A percentile compares a stretch with the other conserved stretches of the same genome.
phyloP scores from a whole-genome alignment of 495 filamentous ascomycete species.

The Podospora comata region DNA sequence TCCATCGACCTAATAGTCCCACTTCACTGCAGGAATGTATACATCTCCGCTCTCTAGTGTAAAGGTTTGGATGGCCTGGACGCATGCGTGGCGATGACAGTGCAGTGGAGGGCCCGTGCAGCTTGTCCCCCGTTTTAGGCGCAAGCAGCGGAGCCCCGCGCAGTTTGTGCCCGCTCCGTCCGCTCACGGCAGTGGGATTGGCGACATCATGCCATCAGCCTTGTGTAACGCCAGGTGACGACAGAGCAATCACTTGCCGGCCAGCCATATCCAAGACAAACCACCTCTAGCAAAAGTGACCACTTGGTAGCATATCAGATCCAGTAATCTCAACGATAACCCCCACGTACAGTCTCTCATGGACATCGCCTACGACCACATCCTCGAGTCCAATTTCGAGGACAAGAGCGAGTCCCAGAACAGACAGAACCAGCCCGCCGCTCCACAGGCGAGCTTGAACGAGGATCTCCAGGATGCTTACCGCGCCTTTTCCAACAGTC shows the following conservation, averaged over 20 bases:
- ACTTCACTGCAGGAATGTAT: background rate
- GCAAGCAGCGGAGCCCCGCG: background rate
- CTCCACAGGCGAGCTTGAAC: slow-evolving; percentile 63
- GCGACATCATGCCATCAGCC: slow-evolving; percentile 21
- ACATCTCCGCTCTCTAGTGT: too few species aligned
- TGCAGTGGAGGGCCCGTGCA: background rate
- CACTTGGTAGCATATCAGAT: background rate
- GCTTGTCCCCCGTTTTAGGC: slow-evolving; percentile 1
- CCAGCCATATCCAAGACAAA: background rate
- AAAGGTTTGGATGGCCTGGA: background rate
- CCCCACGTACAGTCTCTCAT: slow-evolving; percentile 48
- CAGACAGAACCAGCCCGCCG: slow-evolving; percentile 42
- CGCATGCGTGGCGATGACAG: background rate
- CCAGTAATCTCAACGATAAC: background rate
- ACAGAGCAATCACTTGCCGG: background rate
- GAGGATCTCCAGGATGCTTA: slow-evolving; percentile 92
- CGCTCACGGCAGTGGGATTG: slow-evolving; percentile 9
- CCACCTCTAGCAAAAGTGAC: slow-evolving; percentile 1
- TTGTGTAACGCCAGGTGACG: slow-evolving; percentile 9
- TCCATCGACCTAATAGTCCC: background rate
- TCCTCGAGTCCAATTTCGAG: slow-evolving; percentile 77
- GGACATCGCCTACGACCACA: slow-evolving; percentile 97
- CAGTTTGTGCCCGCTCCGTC: slow-evolving; percentile 1
- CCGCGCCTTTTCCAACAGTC: slow-evolving; percentile 82
- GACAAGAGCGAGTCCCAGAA: slow-evolving; percentile 47